phyloP scores from a whole-genome alignment of 2,329 filamentous ascomycete species.

The Cordyceps fumosorosea region DNA sequence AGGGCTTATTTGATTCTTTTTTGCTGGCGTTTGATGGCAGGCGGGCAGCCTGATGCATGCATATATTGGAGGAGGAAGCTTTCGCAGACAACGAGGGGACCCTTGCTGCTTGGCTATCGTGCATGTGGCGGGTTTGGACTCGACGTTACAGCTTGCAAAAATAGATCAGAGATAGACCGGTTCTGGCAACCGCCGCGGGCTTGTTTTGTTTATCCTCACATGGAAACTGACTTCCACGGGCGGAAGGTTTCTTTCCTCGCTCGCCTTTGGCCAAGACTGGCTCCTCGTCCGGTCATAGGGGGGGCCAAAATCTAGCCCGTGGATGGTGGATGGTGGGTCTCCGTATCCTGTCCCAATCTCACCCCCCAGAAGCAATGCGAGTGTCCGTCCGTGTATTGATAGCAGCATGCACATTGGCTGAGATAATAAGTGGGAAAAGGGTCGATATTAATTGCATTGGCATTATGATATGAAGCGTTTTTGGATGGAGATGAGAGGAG shows the following conservation, averaged over 20 bases:
- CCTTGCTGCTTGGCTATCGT: not conserved
- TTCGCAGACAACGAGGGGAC: not conserved
- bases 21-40: not conserved
- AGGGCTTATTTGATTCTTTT: not conserved
- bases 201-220: not conserved
- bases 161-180: slow-evolving; percentile 3
- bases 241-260: not conserved
- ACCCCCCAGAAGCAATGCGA: not conserved
- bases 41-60: not conserved
- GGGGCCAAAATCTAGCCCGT: not conserved
- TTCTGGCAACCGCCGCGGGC: not conserved
- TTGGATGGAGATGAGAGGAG: not conserved
- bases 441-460: slow-evolving; percentile 4
- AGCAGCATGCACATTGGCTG: slow-evolving; percentile 1
- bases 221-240: not conserved
- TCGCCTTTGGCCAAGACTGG: not conserved
- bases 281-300: not conserved
- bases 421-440: not conserved
- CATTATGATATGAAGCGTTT: not conserved
- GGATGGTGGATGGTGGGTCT: not conserved
- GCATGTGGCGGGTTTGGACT: not conserved
- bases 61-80: not conserved
- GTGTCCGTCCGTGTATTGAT: not conserved
- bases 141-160: slow-evolving; percentile 9
- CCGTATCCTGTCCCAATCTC: slow-evolving; percentile 7